Conservation (phyloP, 306 rosid species). For the Quercus parvula region DNA sequence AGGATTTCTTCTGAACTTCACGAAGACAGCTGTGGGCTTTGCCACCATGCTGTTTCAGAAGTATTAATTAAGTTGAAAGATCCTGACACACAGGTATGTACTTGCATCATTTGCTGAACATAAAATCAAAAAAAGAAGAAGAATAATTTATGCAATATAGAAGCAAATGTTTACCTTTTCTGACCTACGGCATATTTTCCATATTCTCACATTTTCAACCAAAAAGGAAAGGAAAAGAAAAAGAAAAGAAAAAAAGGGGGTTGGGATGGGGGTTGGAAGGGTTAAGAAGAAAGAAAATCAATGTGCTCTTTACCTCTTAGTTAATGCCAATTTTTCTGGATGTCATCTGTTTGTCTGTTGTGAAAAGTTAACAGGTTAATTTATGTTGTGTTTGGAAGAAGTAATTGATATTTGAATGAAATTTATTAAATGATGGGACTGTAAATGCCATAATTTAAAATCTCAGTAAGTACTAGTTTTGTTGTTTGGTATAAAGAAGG, state of each 20-base stretch:
- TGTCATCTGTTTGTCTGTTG: background rate
- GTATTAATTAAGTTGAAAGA: slow-evolving; percentile 61
- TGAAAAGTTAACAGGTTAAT: background rate
- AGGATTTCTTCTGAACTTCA: slow-evolving; percentile 41
- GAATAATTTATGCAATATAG: background rate
- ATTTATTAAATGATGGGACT: too few relatives aligned
- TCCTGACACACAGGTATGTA: slow-evolving; percentile 71
- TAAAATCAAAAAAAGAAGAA: background rate
- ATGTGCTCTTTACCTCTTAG: background rate
- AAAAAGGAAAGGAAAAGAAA: background rate
- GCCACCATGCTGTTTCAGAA: slow-evolving; percentile 61
- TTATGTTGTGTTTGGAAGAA: too few relatives aligned
- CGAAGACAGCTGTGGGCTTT: slow-evolving; percentile 64
- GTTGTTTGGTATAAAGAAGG: too few relatives aligned
- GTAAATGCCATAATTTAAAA: too few relatives aligned
- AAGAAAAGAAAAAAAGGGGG: too few relatives aligned
- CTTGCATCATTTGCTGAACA: slow-evolving; percentile 6
- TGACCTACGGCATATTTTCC: background rate
- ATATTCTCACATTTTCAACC: background rate
- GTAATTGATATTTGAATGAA: too few relatives aligned
- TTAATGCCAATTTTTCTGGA: background rate
- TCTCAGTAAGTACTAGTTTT: too few relatives aligned
- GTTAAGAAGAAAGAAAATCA: background rate
- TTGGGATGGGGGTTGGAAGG: too few relatives aligned
- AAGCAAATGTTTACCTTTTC: slow-evolving; percentile 1